These are phyloP conservation scores for Silybum marianum DNA, from an alignment of 129 eudicot species.

Conservation along the genomic window DNA sequence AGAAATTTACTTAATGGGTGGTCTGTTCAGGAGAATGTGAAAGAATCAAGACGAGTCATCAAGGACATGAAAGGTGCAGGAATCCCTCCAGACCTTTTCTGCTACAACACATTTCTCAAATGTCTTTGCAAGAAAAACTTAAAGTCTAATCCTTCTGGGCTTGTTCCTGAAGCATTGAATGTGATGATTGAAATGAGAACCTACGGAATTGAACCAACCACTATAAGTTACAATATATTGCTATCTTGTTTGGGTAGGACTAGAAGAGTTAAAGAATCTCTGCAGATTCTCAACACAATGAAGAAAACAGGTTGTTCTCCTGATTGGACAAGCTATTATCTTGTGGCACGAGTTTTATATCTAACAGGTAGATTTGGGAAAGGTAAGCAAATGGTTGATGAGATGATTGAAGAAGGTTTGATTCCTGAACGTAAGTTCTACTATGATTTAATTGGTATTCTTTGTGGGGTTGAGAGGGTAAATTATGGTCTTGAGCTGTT, in stretches of 20 bases:
- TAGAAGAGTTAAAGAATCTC: conserved; percentile 66
- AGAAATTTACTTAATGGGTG: conserved; percentile 63
- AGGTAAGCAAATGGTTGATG: conserved; percentile 59
- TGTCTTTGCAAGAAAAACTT: conserved; percentile 58
- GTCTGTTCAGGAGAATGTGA: conserved; percentile 49
- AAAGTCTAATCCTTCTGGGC: conserved; percentile 61
- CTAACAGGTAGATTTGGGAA: conserved; percentile 67
- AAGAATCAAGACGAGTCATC: conserved; percentile 49
- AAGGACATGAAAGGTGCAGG: too few relatives aligned
- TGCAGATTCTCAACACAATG: conserved; percentile 49
- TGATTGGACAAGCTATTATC: conserved; percentile 71
- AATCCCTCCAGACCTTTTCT: conserved; percentile 45
- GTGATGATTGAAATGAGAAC: conserved; percentile 66
- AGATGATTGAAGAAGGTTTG: conserved; percentile 50
- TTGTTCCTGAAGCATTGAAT: conserved; percentile 64
- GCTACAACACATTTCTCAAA: conserved; percentile 53
- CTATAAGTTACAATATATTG: conserved; percentile 50
- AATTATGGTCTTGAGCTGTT: conserved; percentile 66
- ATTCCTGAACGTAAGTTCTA: conserved; percentile 59
- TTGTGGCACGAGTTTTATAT: conserved; percentile 59
- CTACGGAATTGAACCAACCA: conserved; percentile 41
- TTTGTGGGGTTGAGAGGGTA: conserved; percentile 64
- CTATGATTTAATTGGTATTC: conserved; percentile 59
- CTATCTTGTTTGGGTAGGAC: conserved; percentile 59
- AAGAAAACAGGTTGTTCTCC: conserved; percentile 48